A percentile compares a stretch with the other conserved stretches of the same genome.
phyloP scores from a whole-genome alignment of 2,329 filamentous ascomycete species.

The Trichoderma koningii region DNA sequence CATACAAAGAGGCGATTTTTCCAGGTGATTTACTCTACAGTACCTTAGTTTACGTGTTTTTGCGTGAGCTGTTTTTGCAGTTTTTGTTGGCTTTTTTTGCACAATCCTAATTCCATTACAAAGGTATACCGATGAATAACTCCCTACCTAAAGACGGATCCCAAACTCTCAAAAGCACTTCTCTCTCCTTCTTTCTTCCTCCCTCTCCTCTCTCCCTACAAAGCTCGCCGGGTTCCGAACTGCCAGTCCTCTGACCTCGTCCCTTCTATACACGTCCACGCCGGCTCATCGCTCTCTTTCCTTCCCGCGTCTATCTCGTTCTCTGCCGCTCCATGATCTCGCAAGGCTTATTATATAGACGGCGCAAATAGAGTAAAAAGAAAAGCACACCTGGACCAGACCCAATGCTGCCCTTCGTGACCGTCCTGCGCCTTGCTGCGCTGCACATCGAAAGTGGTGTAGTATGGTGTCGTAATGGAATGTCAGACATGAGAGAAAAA shows the following conservation, averaged over 20 bases:
- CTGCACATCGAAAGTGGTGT: constrained; percentile 42
- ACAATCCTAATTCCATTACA: constrained; percentile 41
- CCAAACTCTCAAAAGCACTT: constrained; percentile 28
- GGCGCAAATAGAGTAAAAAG: constrained; percentile 32
- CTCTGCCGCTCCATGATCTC: constrained; percentile 20
- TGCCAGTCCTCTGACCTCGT: constrained; percentile 11
- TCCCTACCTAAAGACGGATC: constrained; percentile 32
- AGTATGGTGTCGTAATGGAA: constrained; percentile 42
- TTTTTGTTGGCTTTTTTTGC: constrained; percentile 11
- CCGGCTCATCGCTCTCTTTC: background rate
- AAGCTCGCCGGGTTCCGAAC: constrained; percentile 19
- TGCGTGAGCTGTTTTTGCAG: background rate
- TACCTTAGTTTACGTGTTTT: background rate
- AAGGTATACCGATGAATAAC: constrained; percentile 40
- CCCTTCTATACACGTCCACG: constrained; percentile 20
- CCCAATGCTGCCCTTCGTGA: constrained; percentile 44
- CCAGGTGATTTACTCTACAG: constrained; percentile 10
- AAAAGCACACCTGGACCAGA: constrained; percentile 38
- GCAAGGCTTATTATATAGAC: constrained; percentile 33
- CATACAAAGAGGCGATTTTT: constrained; percentile 12
- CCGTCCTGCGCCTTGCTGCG: constrained; percentile 45
- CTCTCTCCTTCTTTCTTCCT: background rate
- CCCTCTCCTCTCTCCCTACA: background rate
- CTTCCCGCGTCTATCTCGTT: constrained; percentile 21
- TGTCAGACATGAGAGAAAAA: constrained; percentile 38